phyloP scores from a whole-genome alignment of 768 basidiomycete species.

The Rhizopogon rudus region DNA sequence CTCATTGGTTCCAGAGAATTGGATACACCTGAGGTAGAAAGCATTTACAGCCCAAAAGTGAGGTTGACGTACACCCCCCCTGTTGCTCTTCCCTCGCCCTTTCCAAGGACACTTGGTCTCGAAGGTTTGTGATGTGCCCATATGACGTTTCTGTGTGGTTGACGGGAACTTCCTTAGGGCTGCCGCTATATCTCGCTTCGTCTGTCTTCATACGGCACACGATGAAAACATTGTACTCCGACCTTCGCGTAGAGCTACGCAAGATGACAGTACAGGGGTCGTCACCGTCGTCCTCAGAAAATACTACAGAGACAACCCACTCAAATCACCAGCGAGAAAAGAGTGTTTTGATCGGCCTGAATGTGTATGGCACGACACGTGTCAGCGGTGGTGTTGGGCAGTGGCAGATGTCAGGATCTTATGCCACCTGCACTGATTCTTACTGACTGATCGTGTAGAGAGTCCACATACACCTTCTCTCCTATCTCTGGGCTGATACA shows the following conservation, averaged over 20 bases:
- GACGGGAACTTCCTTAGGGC: constrained; percentile 34
- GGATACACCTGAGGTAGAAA: constrained; percentile 31
- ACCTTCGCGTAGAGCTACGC: constrained; percentile 51
- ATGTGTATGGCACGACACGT: constrained; percentile 53
- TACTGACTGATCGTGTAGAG: constrained; percentile 30
- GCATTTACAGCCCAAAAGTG: constrained; percentile 57
- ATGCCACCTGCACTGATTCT: not conserved
- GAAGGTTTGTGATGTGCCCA: constrained; percentile 46
- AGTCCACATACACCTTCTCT: constrained; percentile 73
- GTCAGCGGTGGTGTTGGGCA: constrained; percentile 59
- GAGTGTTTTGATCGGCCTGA: constrained; percentile 48
- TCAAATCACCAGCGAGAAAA: constrained; percentile 44
- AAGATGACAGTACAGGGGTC: constrained; percentile 35
- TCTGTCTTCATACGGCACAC: constrained; percentile 68
- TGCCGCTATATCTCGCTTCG: constrained; percentile 67
- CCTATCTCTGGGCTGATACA: constrained; percentile 60
- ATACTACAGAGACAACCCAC: not conserved
- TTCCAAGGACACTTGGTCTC: constrained; percentile 62
- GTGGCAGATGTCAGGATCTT: constrained; percentile 64
- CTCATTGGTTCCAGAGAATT: constrained; percentile 11
- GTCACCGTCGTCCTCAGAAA: constrained; percentile 1
- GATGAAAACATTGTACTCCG: constrained; percentile 69
- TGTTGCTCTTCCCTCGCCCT: constrained; percentile 56
- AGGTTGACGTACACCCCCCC: constrained; percentile 69
- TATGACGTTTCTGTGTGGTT: not conserved